Base-by-base conservation (phyloP, 768 basidiomycete species). In the Saitozyma podzolica region DNA sequence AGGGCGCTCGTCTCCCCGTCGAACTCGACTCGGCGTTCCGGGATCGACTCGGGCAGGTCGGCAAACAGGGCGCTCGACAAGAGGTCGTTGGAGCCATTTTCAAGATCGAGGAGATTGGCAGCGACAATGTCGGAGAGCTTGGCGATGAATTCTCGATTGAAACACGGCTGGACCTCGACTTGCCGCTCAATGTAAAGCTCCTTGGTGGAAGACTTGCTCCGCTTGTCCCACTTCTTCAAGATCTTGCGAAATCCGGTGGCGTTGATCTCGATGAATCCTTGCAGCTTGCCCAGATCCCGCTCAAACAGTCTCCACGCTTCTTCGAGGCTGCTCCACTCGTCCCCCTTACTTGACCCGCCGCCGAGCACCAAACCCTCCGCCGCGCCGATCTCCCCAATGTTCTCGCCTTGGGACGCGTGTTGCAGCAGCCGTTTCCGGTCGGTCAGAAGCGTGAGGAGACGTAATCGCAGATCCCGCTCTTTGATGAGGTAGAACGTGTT, bases 241-340 rank as follows among this genome's bases (percentile, higher is more conserved):
- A 98, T 97, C 79, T 98, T 98, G 50, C 94, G 86, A 78, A 98
- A 98, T 4, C 93, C 96, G 9, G 88, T 92, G 7, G 90, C 96
- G 77, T 98, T 99, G 74, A 96, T 89, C 80, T 98, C 96, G 65
- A 99, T 87, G 74, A 94, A 99, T 85, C 92, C 94, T 88, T 97
- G 92, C 41, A 99, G 83, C 83, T 97, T 96, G 41, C 88, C 88
- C 11, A 99, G 84, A 82, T 99, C 96, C 62, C 93, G 85, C 80
- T 97, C 93, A 61, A 99, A 85, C 40, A 95, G 83, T 58, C 91
- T 85, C 81, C 98, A 98, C 0, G 95, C 95, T 81, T 99, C 96
- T 78, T 93, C 91, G 16, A 98, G 88, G 37, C 93, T 93, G 66
- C 85, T 89, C 94, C 94, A 97, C 80, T 97, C 94, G 52, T 89